phyloP scores from a whole-genome alignment of 2,329 filamentous ascomycete genomes.

The Pseudogymnoascus sp. region DNA sequence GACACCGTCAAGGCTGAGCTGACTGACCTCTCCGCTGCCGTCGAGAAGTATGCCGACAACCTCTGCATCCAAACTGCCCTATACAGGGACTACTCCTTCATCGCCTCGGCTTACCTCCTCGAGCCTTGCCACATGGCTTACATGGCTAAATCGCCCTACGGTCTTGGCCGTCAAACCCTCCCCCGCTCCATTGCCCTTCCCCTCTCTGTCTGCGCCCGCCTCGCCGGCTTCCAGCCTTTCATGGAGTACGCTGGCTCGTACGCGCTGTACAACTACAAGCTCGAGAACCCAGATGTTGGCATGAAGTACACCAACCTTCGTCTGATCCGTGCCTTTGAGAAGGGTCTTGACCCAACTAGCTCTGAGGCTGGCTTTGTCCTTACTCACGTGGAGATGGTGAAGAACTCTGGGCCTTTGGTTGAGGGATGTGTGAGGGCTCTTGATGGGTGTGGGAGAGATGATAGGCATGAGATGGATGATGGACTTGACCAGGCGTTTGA shows the following conservation, averaged over 20 bases:
- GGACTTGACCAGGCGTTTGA: conserved; percentile 54
- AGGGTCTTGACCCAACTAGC: conserved; percentile 74
- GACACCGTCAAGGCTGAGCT: conserved; percentile 65
- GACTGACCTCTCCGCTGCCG: conserved; percentile 64
- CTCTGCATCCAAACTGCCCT: conserved; percentile 75
- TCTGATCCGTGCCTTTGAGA: conserved; percentile 84
- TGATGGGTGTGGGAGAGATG: conserved; percentile 41
- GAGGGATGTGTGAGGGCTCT: conserved; percentile 63
- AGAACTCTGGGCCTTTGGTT: conserved; percentile 71
- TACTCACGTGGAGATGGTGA: conserved; percentile 92
- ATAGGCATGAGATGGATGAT: conserved; percentile 54
- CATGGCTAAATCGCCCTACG: conserved; percentile 65
- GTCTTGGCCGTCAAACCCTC: conserved; percentile 64
- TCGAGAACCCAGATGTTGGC: conserved; percentile 47
- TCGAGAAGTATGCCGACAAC: conserved; percentile 67
- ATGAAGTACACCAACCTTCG: conserved; percentile 63
- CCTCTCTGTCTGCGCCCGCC: conserved; percentile 72
- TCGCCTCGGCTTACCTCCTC: conserved; percentile 80
- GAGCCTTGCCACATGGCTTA: conserved; percentile 81
- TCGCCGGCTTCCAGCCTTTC: conserved; percentile 79
- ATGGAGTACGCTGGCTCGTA: conserved; percentile 75
- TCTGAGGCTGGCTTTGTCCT: conserved; percentile 96
- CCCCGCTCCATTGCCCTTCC: conserved; percentile 71
- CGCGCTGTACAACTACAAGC: conserved; percentile 60
- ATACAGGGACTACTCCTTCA: conserved; percentile 86